Evolutionary conservation across 345 rosid species (phyloP).

Genomic region (Capsella bursapastoris): DNA sequence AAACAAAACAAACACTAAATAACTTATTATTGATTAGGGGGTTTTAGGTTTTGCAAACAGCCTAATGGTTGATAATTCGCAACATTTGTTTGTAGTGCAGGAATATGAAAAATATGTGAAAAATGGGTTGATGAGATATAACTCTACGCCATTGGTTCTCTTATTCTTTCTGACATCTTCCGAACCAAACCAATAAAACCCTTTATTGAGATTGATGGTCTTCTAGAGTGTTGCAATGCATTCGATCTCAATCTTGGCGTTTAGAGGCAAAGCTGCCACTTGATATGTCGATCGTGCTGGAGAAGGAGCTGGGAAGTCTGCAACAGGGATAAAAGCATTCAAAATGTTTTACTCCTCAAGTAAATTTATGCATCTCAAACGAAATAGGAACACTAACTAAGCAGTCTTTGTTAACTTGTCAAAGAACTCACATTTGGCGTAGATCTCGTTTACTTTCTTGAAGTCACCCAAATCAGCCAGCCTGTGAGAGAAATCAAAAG

Average conservation of each 20-base stretch:
- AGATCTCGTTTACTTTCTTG: slow-evolving; percentile 93
- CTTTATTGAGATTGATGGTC: slow-evolving; percentile 3
- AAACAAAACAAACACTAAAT: not conserved
- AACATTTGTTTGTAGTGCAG: not conserved
- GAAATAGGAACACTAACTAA: not conserved
- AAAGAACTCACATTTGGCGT: slow-evolving; percentile 82
- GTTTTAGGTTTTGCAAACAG: slow-evolving; percentile 29
- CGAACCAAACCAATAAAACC: not conserved
- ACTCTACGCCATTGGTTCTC: slow-evolving; percentile 20
- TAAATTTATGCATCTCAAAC: not conserved
- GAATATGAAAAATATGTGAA: slow-evolving; percentile 4
- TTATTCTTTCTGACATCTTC: slow-evolving; percentile 33
- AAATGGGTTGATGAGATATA: slow-evolving; percentile 22
- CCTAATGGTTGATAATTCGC: slow-evolving; percentile 34
- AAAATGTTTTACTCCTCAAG: slow-evolving; percentile 1
- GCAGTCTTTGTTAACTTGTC: not conserved
- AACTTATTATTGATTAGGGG: slow-evolving; percentile 18
- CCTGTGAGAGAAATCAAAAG: slow-evolving; percentile 51
- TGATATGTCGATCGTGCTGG: slow-evolving; percentile 95
- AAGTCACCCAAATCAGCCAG: slow-evolving; percentile 90
- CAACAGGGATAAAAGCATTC: slow-evolving; percentile 23
- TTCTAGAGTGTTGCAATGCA: slow-evolving; percentile 77
- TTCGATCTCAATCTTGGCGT: slow-evolving; percentile 91
- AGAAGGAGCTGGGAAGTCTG: slow-evolving; percentile 85
- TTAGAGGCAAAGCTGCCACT: slow-evolving; percentile 90